These are phyloP conservation scores for Cucumis melo DNA, from an alignment of 306 rosid genomes.

Conservation along the genomic window DNA sequence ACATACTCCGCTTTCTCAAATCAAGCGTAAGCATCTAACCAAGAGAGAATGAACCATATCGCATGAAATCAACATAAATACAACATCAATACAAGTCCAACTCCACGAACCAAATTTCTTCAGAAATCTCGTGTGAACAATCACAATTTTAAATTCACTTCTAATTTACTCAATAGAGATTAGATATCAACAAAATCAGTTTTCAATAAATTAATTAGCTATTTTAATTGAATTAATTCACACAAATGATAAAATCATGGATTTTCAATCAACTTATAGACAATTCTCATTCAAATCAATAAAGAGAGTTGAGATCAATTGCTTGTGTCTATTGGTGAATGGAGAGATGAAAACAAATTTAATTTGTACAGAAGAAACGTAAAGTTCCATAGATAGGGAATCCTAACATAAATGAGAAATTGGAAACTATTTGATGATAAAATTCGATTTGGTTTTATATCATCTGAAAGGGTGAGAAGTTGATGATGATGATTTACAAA, in stretches of 20 bases:
- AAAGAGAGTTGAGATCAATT: neutral
- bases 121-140: no score
- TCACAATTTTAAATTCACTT: neutral
- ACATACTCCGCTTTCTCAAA: no score
- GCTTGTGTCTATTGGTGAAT: neutral
- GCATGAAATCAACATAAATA: no score
- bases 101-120: no score
- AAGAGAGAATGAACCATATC: no score
- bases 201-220: neutral
- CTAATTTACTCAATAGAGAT: neutral
- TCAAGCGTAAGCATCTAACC: no score
- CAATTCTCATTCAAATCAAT: neutral
- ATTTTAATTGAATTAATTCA: neutral
- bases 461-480: neutral
- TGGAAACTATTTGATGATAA: neutral
- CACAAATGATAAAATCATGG: neutral
- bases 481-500: slow-evolving; percentile 61
- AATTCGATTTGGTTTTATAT: neutral
- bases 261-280: neutral
- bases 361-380: neutral
- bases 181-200: neutral
- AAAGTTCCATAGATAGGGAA: neutral
- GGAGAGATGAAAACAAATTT: neutral
- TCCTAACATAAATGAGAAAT: neutral
- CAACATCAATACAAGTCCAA: no score